phyloP scores from a whole-genome alignment of 2,329 filamentous ascomycete species.

The Xylaria sp. region DNA sequence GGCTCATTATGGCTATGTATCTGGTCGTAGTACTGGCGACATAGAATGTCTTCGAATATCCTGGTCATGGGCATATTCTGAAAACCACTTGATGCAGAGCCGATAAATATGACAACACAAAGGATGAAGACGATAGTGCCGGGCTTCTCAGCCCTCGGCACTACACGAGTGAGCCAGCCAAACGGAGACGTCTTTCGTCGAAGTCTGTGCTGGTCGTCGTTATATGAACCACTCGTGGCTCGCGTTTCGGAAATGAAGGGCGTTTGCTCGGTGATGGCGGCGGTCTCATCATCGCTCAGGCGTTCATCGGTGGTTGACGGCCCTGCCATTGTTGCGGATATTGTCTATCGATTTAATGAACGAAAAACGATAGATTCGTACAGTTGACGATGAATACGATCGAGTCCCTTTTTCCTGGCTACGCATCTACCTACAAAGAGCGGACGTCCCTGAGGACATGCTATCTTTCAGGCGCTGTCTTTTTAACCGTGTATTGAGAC shows the following conservation, averaged over 20 bases:
- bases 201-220: not conserved
- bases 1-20: conserved; percentile 39
- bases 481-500: not conserved
- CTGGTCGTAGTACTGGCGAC: conserved; percentile 52
- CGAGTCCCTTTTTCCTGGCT: not conserved
- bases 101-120: conserved; percentile 48
- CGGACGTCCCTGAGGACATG: conserved; percentile 3
- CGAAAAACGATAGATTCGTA: not conserved
- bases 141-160: conserved; percentile 30
- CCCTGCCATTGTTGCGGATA: conserved; percentile 22
- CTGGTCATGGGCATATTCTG: conserved; percentile 50
- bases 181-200: conserved; percentile 11
- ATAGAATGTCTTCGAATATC: conserved; percentile 55
- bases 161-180: conserved; percentile 7
- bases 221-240: not conserved
- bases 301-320: conserved; percentile 13
- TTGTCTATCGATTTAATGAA: not conserved
- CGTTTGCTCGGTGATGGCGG: conserved; percentile 29
- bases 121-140: conserved; percentile 45
- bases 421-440: conserved; percentile 9
- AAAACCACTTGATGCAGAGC: conserved; percentile 47
- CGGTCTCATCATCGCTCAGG: conserved; percentile 20
- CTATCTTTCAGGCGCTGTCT: not conserved
- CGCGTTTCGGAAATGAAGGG: conserved; percentile 20
- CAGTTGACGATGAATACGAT: not conserved